phyloP scores from a whole-genome alignment of 2,329 filamentous ascomycete genomes.

The Sphaerulina populicola region DNA sequence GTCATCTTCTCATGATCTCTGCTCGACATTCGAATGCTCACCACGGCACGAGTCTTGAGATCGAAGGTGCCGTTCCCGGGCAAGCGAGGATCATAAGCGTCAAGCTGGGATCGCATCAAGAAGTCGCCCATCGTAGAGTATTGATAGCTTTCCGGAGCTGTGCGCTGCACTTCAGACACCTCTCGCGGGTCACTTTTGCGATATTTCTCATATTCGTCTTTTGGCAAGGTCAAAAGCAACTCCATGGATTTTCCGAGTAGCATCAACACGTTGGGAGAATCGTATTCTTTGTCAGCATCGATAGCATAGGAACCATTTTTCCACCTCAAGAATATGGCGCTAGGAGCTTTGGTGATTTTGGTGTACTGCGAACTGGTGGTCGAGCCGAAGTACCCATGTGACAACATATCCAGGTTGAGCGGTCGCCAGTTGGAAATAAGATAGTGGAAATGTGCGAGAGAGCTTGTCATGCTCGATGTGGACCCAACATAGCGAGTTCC shows the following conservation, averaged over 20 bases:
- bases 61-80: slow-evolving; percentile 94
- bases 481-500: slow-evolving; percentile 82
- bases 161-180: slow-evolving; percentile 62
- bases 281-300: slow-evolving; percentile 89
- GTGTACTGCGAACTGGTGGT: slow-evolving; percentile 61
- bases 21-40: slow-evolving; percentile 84
- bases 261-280: slow-evolving; percentile 74
- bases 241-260: slow-evolving; percentile 95
- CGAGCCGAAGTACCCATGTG: slow-evolving; percentile 51
- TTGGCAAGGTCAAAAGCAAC: slow-evolving; percentile 78
- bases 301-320: slow-evolving; percentile 85
- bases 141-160: slow-evolving; percentile 70
- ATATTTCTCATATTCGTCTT: slow-evolving; percentile 77
- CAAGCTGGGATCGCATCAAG: slow-evolving; percentile 88
- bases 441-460: slow-evolving; percentile 85
- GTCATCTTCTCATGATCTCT: slow-evolving; percentile 61
- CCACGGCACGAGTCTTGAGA: slow-evolving; percentile 85
- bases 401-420: slow-evolving; percentile 59
- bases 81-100: slow-evolving; percentile 76
- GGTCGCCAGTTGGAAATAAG: slow-evolving; percentile 75
- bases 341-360: slow-evolving; percentile 60
- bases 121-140: slow-evolving; percentile 82
- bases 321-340: slow-evolving; percentile 72
- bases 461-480: slow-evolving; percentile 90
- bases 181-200: slow-evolving; percentile 59